A percentile compares a stretch with the other conserved stretches of the same genome.
Conservation (phyloP, 352 stramenopile species). For the Aphanomyces astaci region DNA sequence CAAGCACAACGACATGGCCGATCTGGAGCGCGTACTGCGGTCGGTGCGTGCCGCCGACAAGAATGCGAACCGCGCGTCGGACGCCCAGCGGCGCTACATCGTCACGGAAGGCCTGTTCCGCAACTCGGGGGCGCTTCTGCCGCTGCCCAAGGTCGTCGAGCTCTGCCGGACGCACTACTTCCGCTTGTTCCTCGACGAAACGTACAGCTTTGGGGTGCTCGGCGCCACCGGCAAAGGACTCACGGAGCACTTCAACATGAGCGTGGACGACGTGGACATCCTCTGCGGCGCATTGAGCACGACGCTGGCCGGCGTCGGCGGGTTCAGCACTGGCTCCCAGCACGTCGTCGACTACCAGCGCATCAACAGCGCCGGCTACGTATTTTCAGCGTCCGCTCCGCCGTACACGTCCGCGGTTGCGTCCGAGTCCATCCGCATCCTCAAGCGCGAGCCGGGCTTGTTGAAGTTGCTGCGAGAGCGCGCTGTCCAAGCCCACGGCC, state of each 20-base stretch:
- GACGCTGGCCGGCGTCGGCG: conserved; percentile 89
- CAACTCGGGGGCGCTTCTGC: conserved; percentile 93
- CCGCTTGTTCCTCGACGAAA: conserved; percentile 85
- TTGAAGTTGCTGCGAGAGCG: conserved; percentile 61
- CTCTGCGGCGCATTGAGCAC: conserved; percentile 92
- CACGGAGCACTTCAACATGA: conserved; percentile 73
- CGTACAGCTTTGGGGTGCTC: conserved; percentile 92
- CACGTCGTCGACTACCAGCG: conserved; percentile 98
- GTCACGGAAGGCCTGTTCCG: conserved; percentile 97
- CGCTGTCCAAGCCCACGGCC: conserved; percentile 47
- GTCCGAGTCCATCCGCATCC: conserved; percentile 78
- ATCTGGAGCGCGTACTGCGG: conserved; percentile 91
- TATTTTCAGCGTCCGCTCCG: conserved; percentile 95
- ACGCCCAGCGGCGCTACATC: conserved; percentile 93
- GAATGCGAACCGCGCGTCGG: conserved; percentile 60
- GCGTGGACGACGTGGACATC: conserved; percentile 86
- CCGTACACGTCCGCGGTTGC: conserved; percentile 92
- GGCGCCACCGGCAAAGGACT: conserved; percentile 82
- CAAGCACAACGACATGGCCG: conserved; percentile 97
- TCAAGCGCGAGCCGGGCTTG: conserved; percentile 69
- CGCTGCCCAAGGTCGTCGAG: conserved; percentile 88
- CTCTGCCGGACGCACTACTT: conserved; percentile 88
- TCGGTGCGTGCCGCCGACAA: conserved; percentile 82
- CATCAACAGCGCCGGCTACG: conserved; percentile 96
- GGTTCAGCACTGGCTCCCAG: conserved; percentile 93